These are phyloP conservation scores for Lolium rigidum DNA, from an alignment of 176 grass and related monocot genomes.

Conservation along the genomic window DNA sequence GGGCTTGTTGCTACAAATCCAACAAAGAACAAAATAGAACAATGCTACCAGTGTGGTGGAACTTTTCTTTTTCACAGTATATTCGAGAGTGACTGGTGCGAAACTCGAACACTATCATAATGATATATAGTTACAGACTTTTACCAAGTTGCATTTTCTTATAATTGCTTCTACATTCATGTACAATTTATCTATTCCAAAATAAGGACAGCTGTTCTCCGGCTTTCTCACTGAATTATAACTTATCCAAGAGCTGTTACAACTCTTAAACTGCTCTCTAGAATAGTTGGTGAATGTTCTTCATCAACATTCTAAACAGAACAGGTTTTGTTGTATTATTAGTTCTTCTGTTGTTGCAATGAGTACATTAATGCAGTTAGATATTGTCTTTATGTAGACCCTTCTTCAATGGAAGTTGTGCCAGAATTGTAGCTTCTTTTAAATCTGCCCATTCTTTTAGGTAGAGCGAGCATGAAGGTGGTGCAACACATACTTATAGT, in stretches of 20 bases:
- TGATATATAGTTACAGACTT: neutral
- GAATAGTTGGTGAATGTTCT: neutral
- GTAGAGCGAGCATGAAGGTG: conserved; percentile 5
- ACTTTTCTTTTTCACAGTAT: neutral
- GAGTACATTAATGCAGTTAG: neutral
- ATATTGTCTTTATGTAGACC: neutral
- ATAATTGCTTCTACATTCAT: neutral
- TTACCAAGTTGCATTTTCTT: conserved; percentile 10
- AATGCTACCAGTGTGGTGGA: neutral
- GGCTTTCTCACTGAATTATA: neutral
- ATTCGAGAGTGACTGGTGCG: conserved; percentile 7
- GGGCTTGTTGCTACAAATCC: neutral
- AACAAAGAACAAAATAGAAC: neutral
- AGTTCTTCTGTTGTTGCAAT: neutral
- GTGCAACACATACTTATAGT: neutral
- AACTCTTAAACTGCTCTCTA: neutral
- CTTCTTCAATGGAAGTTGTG: neutral
- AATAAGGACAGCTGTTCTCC: neutral
- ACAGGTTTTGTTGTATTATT: neutral
- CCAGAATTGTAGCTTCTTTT: neutral
- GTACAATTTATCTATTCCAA: neutral
- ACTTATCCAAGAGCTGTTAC: neutral
- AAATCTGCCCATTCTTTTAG: neutral
- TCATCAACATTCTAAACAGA: neutral
- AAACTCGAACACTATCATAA: neutral